phyloP scores from a whole-genome alignment of 177 flowering plant species.

The Tripterygium wilfordii region DNA sequence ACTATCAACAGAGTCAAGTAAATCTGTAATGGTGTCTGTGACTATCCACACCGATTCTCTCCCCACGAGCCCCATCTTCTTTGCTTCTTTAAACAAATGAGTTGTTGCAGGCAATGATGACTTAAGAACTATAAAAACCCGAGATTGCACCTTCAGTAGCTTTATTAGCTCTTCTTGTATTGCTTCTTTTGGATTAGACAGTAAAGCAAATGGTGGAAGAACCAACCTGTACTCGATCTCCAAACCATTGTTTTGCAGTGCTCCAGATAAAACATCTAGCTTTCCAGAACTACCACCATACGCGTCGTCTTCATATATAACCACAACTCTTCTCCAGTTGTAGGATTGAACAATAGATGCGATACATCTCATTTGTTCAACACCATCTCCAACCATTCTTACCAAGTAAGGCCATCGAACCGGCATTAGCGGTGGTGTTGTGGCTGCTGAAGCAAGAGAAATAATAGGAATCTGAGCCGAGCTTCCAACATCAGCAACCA shows the following conservation, averaged over 20 bases:
- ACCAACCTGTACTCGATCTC: slow-evolving; percentile 32
- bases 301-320: slow-evolving; percentile 36
- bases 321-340: slow-evolving; percentile 31
- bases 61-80: slow-evolving; percentile 32
- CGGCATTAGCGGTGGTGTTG: slow-evolving; percentile 16
- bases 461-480: slow-evolving; percentile 34
- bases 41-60: slow-evolving; percentile 46
- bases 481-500: slow-evolving; percentile 33
- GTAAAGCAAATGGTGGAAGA: slow-evolving; percentile 35
- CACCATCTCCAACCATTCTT: slow-evolving; percentile 24
- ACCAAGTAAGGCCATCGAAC: slow-evolving; percentile 44
- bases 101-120: slow-evolving; percentile 24
- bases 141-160: slow-evolving; percentile 19
- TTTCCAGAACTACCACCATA: slow-evolving; percentile 31
- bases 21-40: slow-evolving; percentile 24
- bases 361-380: slow-evolving; percentile 29
- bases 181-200: slow-evolving; percentile 20
- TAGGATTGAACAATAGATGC: slow-evolving; percentile 32
- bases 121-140: slow-evolving; percentile 44
- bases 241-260: slow-evolving; percentile 27
- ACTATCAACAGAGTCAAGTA: slow-evolving; percentile 26
- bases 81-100: slow-evolving; percentile 38
- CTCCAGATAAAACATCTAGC: slow-evolving; percentile 28
- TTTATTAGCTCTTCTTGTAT: slow-evolving; percentile 27
- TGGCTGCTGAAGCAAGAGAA: slow-evolving; percentile 31